phyloP scores from a whole-genome alignment of 768 basidiomycete genomes.

The Naganishia vaughanmartiniae region DNA sequence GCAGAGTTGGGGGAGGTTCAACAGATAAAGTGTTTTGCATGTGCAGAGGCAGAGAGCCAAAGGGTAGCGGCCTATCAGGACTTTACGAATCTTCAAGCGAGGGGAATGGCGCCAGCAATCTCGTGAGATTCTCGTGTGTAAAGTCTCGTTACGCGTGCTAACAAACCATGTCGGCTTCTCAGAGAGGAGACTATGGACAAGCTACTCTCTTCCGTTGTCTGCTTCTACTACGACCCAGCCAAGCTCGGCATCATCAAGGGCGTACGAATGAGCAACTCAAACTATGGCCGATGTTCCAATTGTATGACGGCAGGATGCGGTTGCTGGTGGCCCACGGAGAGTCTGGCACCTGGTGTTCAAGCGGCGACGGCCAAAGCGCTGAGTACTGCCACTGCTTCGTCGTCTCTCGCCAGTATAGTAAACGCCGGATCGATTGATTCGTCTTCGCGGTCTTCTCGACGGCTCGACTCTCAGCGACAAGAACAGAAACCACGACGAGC shows the following conservation, averaged over 20 bases:
- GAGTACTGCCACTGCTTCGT: not conserved
- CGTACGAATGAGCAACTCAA: slow-evolving; percentile 3
- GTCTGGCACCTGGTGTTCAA: not conserved
- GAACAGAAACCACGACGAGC: not conserved
- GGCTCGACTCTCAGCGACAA: not conserved
- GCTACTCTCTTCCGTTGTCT: not conserved
- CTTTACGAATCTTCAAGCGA: not conserved
- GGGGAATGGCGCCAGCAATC: not conserved
- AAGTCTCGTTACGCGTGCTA: not conserved
- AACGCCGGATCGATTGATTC: not conserved
- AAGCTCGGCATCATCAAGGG: slow-evolving; percentile 16
- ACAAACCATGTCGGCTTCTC: not conserved
- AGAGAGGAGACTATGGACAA: not conserved
- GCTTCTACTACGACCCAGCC: slow-evolving; percentile 19
- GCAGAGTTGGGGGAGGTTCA: slow-evolving; percentile 2
- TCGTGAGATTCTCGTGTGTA: not conserved
- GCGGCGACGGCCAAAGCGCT: not conserved
- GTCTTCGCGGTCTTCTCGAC: not conserved
- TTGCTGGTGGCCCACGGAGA: slow-evolving; percentile 19
- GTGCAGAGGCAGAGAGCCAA: not conserved
- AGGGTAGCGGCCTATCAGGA: not conserved
- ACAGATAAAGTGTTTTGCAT: slow-evolving; percentile 14
- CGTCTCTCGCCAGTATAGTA: not conserved
- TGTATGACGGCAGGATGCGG: slow-evolving; percentile 10
- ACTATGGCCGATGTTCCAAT: slow-evolving; percentile 12